Evolutionary conservation across 345 rosid species (phyloP).

Genomic region (Eucalyptus albens): DNA sequence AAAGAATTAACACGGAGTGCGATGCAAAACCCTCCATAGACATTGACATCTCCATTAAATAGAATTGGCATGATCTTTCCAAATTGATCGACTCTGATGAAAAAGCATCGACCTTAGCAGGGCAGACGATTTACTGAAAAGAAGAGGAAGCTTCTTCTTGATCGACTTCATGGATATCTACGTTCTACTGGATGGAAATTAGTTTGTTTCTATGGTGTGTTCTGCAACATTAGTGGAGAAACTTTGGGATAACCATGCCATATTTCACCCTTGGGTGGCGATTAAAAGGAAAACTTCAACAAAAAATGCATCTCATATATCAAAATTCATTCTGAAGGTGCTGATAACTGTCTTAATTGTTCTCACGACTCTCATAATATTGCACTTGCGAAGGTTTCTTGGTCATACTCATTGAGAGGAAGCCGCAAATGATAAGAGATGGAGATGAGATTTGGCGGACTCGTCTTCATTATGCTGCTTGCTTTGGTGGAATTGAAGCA

Average conservation of each 20-base stretch:
- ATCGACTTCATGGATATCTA: neutral
- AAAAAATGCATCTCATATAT: neutral
- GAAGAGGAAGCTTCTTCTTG: neutral
- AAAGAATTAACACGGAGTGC: no score
- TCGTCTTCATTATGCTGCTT: constrained; percentile 1
- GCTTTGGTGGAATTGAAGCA: neutral
- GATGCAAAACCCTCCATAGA: neutral
- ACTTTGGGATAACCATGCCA: neutral
- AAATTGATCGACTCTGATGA: neutral
- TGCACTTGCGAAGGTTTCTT: neutral
- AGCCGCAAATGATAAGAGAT: neutral
- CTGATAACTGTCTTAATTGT: neutral
- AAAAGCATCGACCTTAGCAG: neutral
- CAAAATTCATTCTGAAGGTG: neutral
- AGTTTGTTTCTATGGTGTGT: neutral
- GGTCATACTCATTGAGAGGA: neutral
- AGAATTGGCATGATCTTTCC: neutral
- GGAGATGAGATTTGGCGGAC: neutral
- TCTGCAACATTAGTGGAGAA: neutral
- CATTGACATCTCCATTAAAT: neutral
- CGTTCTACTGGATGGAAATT: neutral
- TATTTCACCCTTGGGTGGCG: neutral
- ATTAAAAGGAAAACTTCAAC: neutral
- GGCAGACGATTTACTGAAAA: neutral
- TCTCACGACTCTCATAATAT: neutral